Percentiles rank a stretch among this genome's conserved stretches.
These are phyloP conservation scores for Xylariaceae sp. DNA, from an alignment of 2,329 filamentous ascomycete species.

Conservation along the genomic window DNA sequence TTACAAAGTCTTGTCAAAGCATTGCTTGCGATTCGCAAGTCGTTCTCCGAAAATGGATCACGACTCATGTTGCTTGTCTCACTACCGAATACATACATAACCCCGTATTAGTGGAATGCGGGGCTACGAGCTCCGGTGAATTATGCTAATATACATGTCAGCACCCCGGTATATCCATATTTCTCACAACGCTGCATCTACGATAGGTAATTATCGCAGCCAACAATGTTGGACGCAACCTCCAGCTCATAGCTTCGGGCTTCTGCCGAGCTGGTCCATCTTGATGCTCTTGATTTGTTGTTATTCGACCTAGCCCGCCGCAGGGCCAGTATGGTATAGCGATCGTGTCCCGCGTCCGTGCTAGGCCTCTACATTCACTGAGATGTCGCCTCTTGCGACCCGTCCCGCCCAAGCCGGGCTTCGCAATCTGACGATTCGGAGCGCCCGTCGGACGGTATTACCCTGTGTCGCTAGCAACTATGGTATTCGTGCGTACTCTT, in stretches of 20 bases:
- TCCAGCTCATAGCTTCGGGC: background rate
- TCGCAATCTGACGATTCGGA: conserved; percentile 17
- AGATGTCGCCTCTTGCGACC: conserved; percentile 28
- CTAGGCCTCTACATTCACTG: conserved; percentile 9
- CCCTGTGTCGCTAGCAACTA: conserved; percentile 18
- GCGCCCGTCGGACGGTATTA: conserved; percentile 12
- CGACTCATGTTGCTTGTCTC: no score
- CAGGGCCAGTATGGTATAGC: conserved; percentile 15
- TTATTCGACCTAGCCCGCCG: background rate
- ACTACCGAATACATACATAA: no score
- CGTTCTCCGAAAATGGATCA: no score
- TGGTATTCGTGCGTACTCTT: conserved; percentile 28
- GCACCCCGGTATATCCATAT: no score
- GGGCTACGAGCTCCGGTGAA: no score
- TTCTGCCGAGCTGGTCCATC: background rate
- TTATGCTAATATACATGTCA: no score
- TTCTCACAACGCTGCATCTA: background rate
- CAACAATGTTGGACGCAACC: background rate
- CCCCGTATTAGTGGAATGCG: no score
- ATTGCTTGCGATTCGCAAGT: no score
- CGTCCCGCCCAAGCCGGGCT: conserved; percentile 24
- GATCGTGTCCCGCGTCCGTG: background rate
- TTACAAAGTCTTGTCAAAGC: no score
- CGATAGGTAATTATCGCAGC: background rate
- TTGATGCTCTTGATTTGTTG: background rate